Evolutionary conservation across 352 stramenopile genomes (phyloP), one percentile per base, ranked within the genome.

Genomic region (Phytophthora hibernalis): DNA sequence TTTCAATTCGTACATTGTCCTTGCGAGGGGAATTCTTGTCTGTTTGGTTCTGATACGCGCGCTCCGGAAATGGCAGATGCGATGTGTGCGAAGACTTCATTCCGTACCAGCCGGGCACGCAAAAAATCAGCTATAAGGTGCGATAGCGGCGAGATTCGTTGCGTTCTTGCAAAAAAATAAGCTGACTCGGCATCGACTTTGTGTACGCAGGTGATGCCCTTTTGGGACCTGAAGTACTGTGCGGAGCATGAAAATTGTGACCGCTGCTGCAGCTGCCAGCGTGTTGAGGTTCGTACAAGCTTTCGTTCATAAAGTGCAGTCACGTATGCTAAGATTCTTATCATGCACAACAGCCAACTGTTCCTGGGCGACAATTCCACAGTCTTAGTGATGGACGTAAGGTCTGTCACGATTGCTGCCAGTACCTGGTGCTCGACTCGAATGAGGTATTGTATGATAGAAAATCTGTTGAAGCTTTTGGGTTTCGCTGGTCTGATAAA

Each of bases 241-340:
- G 76, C 79, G 3, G 56, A 77, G 20, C 84, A 93, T 47, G 81
- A 91, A n/a, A 69, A 82, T 37, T 64, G 79, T 53, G 83, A 81
- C 21, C 80, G 84, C 2, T 93, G 84, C 68, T 89, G 77, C 68
- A 89, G 82, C 54, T 93, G 84, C 68, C 76, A 89, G 45, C 82
- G 84, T 56, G 74, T 91, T 54, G 84, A 92, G 76, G 83, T 77
- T 65, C 20, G 70, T 65, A 30, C 11, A 42, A n/a, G 18, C 4
- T 26, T 12, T 24, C 12, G 38, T 24, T 22, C 10, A 1, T 1
- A 13, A 16, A 20, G 18, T 40, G 21, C 18, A 20, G 12, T 12
- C 18, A 43, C 5, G 16, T 12, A 50, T 58, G 8, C 52, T 42
- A 18, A 65, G 16, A n/a, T 47, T 31, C 0, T 11, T n/a, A 35